Evolutionary conservation across 306 rosid species (phyloP), one percentile per base, ranked within the genome.

Genomic region (Carpinus fangiana): DNA sequence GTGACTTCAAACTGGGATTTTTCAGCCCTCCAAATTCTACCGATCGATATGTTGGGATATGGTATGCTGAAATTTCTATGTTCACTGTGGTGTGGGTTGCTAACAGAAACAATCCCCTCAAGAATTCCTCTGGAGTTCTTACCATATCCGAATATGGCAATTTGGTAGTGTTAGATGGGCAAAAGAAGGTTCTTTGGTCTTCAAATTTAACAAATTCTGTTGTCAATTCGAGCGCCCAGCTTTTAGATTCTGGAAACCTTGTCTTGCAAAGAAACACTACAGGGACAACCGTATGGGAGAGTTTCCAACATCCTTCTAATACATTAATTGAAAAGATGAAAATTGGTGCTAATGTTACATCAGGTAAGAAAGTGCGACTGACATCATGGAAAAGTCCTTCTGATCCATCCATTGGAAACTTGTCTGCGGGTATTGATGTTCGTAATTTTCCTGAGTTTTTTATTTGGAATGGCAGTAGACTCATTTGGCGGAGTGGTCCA

Each of bases 81-180:
- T 60, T 64, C 16, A 21, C 4, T 23, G 41, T 76, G 54, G 38
- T 87, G 14, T 89, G 90, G 93, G 80, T 86, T 16, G 89, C 87
- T 31, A 86, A 81, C 53, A 83, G 82, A 82, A 72, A 56, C 16
- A 36, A 66, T 34, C 86, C 90, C 0, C 41, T 89, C 2, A 7
- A 54, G 17, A 76, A 81, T 73, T 36, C 74, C 59, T 71, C 62
- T 4, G 88, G 88, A 7, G 20, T 68, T 71, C 18, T 89, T 48
- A 72, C 60, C 11, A 75, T 83, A 13, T 56, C 82, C 8, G 43
- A 66, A 2, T 14, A 62, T 28, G 77, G 81, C 38, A 77, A 83
- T 55, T 72, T 89, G 18, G 86, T 72, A 74, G 34, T 31, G 34
- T 31, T 31, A 31, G 34, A 2, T 31, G 34, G 34, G 34, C 34